Conservation (phyloP, 768 basidiomycete genomes). For the Pisolithus orientalis region DNA sequence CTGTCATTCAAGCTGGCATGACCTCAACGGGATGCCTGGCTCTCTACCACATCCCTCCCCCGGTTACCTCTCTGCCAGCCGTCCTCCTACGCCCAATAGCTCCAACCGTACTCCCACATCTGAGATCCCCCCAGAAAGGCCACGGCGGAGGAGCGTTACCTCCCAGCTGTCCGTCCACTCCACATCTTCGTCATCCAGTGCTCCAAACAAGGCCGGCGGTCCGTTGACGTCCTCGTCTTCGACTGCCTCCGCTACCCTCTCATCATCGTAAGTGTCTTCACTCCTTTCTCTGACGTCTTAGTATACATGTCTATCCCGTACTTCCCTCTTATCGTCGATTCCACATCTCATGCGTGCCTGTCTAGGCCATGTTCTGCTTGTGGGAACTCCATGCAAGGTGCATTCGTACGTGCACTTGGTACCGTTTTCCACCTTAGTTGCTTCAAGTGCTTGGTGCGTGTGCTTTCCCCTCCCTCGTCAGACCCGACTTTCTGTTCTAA, state of each 20-base stretch:
- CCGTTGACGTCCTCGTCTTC: slow-evolving; percentile 34
- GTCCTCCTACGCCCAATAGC: slow-evolving; percentile 54
- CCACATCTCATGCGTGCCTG: slow-evolving; percentile 3
- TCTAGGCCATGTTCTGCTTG: slow-evolving; percentile 69
- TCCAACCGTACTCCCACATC: slow-evolving; percentile 48
- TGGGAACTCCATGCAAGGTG: slow-evolving; percentile 82
- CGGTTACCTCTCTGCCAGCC: slow-evolving; percentile 46
- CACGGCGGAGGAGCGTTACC: slow-evolving; percentile 38
- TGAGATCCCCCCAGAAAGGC: slow-evolving; percentile 44
- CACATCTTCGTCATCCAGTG: slow-evolving; percentile 41
- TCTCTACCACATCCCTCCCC: slow-evolving; percentile 40
- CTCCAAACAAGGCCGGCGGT: slow-evolving; percentile 32
- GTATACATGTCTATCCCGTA: slow-evolving; percentile 9
- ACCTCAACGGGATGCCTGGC: slow-evolving; percentile 6
- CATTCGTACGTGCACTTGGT: slow-evolving; percentile 91
- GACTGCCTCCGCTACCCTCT: slow-evolving; percentile 44
- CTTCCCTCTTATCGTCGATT: slow-evolving; percentile 4
- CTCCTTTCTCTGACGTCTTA: slow-evolving; percentile 4
- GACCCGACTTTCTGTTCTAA: neutral
- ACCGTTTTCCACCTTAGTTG: slow-evolving; percentile 96
- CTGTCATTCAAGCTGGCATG: slow-evolving; percentile 11
- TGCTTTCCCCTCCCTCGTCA: neutral
- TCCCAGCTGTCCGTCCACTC: slow-evolving; percentile 54
- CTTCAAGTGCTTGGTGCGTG: slow-evolving; percentile 91
- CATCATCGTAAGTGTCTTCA: slow-evolving; percentile 48